phyloP scores from a whole-genome alignment of 2,329 filamentous ascomycete species.

The Colletotrichum karsti region DNA sequence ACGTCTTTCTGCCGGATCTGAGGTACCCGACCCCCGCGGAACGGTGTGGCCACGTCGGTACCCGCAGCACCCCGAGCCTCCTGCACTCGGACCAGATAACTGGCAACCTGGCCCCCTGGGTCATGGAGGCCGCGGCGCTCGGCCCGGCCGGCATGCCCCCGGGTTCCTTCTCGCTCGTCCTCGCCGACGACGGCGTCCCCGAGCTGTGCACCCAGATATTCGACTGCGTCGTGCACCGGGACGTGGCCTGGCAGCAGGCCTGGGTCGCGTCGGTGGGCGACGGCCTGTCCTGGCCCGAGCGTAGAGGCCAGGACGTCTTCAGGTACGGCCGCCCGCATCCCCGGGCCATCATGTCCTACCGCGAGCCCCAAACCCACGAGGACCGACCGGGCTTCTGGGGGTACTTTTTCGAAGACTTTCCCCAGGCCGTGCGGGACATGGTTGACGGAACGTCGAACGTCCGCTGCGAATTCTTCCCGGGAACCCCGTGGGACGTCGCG shows the following conservation, averaged over 20 bases:
- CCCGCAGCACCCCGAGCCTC: fast-evolving
- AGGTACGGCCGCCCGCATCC: not conserved
- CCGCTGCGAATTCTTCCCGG: fast-evolving
- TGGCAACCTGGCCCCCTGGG: not conserved
- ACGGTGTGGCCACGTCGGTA: fast-evolving
- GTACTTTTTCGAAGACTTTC: not conserved
- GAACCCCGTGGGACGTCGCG: not conserved
- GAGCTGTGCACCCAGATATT: not conserved
- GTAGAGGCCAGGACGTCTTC: not conserved
- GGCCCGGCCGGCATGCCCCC: not conserved
- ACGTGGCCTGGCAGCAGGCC: not conserved
- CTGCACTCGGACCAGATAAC: not conserved
- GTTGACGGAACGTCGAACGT: not conserved
- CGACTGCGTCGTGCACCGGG: not conserved
- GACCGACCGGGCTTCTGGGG: not conserved
- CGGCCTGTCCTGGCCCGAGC: not conserved
- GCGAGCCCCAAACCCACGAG: too few species aligned
- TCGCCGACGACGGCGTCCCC: not conserved
- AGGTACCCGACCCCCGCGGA: fast-evolving
- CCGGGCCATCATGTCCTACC: fast-evolving
- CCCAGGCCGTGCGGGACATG: fast-evolving
- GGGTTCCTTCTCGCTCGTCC: not conserved
- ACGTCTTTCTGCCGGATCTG: not conserved
- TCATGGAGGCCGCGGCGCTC: not conserved
- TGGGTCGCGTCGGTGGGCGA: fast-evolving